Base-by-base conservation (phyloP, 202 grass and related monocot species). In the Digitaria exilis region DNA sequence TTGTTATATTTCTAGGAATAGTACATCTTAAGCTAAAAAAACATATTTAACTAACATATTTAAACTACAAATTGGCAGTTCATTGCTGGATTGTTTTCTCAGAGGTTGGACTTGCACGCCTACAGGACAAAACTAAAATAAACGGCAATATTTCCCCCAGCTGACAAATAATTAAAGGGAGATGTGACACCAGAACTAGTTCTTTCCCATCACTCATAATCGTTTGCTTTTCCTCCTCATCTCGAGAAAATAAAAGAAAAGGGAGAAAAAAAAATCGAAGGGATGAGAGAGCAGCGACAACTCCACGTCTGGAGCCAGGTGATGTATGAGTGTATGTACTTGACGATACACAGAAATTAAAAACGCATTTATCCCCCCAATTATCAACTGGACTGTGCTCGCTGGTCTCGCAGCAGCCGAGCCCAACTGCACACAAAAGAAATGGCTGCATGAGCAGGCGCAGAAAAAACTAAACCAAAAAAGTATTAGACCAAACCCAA, bases 381-480 rank as follows among this genome's bases (percentile, higher is more conserved):
- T 87, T 80, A 87, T 87, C 80, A 80, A 90, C 52, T 75, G 35
- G 67, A 21, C 28, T 56, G n/a, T 90, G 80, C 80, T 84, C 31
- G 64, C 76, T 68, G 73, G 64, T 60, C 80, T 52, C 65, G 11
- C 50, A 87, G 85, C 55, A 89, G 70, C 81, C 21, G 22, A 65
- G 69, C 75, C 65, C 80, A 86, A 85, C 87, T 78, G 87, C 72
- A 74, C 82, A 87, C 73, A 92, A 78, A 92, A 86, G 57, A 80
- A 88, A 86, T 73, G 50, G 69, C 28, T 31, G 62, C 77, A 80
- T 69, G 85, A 64, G 69, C 76, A 56, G 72, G 22, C 67, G 58
- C 24, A 79, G 28, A 37, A 67, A 70, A 81, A 85, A 76, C 35
- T 67, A 85, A 80, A 81, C 13, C n/a, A n/a, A 18, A 48, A 76